phyloP scores from a whole-genome alignment of 225 moss, liverwort and hornwort species.

The Climacium dendroides region DNA sequence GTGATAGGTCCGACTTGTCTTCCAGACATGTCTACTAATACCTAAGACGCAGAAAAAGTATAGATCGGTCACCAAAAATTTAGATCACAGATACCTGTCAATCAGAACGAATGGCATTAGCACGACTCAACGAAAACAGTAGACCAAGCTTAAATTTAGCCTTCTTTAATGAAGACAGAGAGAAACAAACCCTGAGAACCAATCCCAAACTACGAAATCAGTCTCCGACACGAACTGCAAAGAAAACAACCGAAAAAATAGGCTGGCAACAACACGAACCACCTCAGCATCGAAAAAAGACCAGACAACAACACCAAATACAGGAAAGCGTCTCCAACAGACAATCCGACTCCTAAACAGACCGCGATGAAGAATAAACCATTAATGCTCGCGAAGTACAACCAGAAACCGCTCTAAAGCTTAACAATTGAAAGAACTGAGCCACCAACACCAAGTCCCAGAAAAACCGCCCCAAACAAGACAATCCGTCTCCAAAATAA shows the following conservation, averaged over 20 bases:
- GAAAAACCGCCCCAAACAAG: neutral
- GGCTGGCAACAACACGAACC: neutral
- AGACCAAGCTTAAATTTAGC: neutral
- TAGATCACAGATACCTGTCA: neutral
- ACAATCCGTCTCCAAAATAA: neutral
- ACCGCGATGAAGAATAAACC: neutral
- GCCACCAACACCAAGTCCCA: neutral
- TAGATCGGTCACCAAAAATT: neutral
- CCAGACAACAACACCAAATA: neutral
- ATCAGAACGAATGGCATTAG: neutral
- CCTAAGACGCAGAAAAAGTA: neutral
- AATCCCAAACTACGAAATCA: neutral
- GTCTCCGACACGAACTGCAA: neutral
- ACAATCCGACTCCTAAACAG: neutral
- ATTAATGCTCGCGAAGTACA: neutral
- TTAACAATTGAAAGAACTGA: neutral
- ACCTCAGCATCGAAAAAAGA: neutral
- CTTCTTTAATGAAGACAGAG: neutral
- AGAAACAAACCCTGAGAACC: neutral
- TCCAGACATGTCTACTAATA: slow-evolving; percentile 22
- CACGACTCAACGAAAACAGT: neutral
- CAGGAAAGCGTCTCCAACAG: neutral
- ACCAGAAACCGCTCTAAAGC: neutral
- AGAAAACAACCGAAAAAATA: neutral
- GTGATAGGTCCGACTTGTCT: slow-evolving; percentile 50